Evolutionary conservation across 495 filamentous ascomycete species (phyloP).

Genomic region (Aspergillus campestris): DNA sequence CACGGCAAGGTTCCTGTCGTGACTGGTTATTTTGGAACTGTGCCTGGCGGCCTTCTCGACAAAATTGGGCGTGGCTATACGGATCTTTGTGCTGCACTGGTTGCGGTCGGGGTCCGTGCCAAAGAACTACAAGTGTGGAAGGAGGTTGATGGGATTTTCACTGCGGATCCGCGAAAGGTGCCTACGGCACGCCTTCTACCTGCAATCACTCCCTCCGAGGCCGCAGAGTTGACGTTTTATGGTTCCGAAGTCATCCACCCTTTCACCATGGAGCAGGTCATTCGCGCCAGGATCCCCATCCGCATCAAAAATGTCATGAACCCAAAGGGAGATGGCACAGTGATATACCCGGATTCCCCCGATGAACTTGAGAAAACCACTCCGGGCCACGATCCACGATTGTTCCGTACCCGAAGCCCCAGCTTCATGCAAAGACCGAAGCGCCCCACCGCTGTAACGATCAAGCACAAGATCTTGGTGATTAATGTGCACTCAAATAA

Average conservation of each 20-base stretch:
- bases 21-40: constrained; percentile 83
- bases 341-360: constrained; percentile 56
- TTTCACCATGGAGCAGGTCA: constrained; percentile 97
- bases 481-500: constrained; percentile 95
- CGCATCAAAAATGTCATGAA: constrained; percentile 99
- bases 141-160: constrained; percentile 88
- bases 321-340: constrained; percentile 74
- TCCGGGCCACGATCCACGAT: constrained; percentile 35
- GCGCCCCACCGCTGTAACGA: constrained; percentile 86
- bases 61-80: constrained; percentile 83
- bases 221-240: constrained; percentile 86
- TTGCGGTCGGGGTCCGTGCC: constrained; percentile 68
- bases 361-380: constrained; percentile 39
- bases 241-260: constrained; percentile 96
- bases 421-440: constrained; percentile 46
- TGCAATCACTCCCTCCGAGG: constrained; percentile 77
- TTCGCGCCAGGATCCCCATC: constrained; percentile 83
- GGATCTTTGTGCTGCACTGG: constrained; percentile 77
- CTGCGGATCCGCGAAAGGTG: constrained; percentile 79
- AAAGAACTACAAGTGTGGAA: constrained; percentile 88
- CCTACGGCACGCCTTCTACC: constrained; percentile 70
- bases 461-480: constrained; percentile 86
- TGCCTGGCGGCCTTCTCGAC: constrained; percentile 70
- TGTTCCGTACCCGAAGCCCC: constrained; percentile 41
- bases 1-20: constrained; percentile 65